Base-by-base conservation (phyloP, 2,329 filamentous ascomycete species). In the Gnomoniopsis sp. region DNA sequence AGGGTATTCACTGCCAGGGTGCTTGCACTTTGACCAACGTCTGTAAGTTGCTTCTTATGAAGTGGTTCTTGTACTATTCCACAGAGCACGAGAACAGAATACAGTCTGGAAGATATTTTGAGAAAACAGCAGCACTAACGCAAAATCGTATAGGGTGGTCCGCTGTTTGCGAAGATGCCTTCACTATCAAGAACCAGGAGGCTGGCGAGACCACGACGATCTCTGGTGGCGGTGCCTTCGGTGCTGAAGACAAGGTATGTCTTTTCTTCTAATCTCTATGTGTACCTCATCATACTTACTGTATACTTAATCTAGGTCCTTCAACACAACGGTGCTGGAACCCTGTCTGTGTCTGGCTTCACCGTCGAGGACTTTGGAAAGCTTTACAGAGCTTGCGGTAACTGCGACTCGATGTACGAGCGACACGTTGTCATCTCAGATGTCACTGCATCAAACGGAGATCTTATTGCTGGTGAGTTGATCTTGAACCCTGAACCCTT, bases 1-100 rank as follows among this genome's bases (percentile, higher is more conserved):
- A 79, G 66, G 79, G 75, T 57, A 71, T 81, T 33, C 78, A 81
- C 69, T 82, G 79, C 69, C 67, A 74, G 55, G 78, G 78, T 21
- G 65, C 69, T 2, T 81, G 78, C 55, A 63, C 65, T 78, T 64
- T 63, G n/a, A 72, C 53, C 53, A 70, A 71, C 61, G 73, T 74
- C 48, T 71, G 26, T 30, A 30, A 30, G 26, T 30, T 4, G 4
- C 26, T 30, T 30, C 26, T 8, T 30, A 4, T 30, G 4, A 4
- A 30, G 26, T 30, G 26, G 26, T 8, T 30, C 26, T 4, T 30
- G 26, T 8, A 30, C 26, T 30, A n/a, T 30, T 8, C 26, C 26
- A 30, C 8, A 30, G 26, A 8, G 8, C 8, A 30, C 26, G 26
- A 30, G 26, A 30, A 30, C 26, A 30, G 4, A 4, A 8, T 30